Base-by-base conservation (phyloP, 2,329 filamentous ascomycete species). In the Colletotrichum liriopes region DNA sequence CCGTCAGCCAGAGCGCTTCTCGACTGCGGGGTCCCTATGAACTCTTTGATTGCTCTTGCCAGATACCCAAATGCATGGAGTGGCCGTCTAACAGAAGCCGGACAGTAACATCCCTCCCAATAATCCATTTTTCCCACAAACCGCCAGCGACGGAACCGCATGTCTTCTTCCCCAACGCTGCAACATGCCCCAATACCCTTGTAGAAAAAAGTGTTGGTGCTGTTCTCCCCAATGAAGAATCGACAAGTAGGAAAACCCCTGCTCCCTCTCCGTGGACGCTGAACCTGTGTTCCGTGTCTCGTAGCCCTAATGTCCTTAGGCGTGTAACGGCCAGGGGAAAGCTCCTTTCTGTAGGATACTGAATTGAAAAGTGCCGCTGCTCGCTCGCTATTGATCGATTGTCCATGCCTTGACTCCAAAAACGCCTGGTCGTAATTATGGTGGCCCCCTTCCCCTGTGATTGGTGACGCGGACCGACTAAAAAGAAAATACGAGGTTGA, bases 1-100 rank as follows among this genome's bases (percentile, higher is more conserved):
- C 70, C 70, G 60, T 23, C 59, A 60, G 70, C 70, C 70, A 72
- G 70, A 72, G 70, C 70, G 47, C 70, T 72, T 72, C 70, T 70
- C 47, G 66, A 72, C 70, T 60, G 66, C 65, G 65, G 66, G 55
- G 11, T 35, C 47, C 58, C 59, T 56, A 26, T 55, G 32, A 72
- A 60, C 60, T 72, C 70, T 70, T 70, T 65, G 70, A 72, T 65
- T 72, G 59, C 58, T 67, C 65, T 64, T 65, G 65, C 66, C 66
- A 61, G 55, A 49, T 65, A 72, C 59, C 70, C 65, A 70, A 70
- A 72, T 70, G 70, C 60, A 59, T 64, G 35, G 32, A 64, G 60
- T 29, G 65, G 59, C 59, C 59, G 60, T 72, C 65, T 70, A 72
- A 64, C 23, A 65, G 47, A 60, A 60, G 65, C 45, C 47, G 39